phyloP scores from a whole-genome alignment of 768 basidiomycete species.

The Phylloporus scabripes region DNA sequence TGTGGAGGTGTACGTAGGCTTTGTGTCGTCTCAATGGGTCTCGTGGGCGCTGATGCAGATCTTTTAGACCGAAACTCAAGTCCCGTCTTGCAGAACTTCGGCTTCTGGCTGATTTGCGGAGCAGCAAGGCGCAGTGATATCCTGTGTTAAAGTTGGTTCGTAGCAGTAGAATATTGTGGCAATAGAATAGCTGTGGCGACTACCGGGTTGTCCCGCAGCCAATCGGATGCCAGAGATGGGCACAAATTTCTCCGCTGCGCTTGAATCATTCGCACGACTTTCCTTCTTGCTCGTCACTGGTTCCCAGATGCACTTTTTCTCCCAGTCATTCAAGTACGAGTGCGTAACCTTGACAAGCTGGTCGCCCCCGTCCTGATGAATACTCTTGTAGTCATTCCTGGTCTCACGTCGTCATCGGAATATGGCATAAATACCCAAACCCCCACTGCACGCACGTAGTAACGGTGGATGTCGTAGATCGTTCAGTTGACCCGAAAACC shows the following conservation, averaged over 20 bases:
- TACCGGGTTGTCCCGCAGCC: constrained; percentile 21
- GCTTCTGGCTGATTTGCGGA: constrained; percentile 30
- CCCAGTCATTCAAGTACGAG: constrained; percentile 81
- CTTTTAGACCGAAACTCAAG: constrained; percentile 70
- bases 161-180: not conserved
- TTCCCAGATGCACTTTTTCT: constrained; percentile 74
- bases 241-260: constrained; percentile 16
- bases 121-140: not conserved
- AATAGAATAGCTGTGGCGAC: not conserved
- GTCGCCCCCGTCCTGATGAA: constrained; percentile 6
- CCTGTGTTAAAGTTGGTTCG: not conserved
- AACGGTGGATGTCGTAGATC: constrained; percentile 82
- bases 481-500: constrained; percentile 73
- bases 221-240: constrained; percentile 23
- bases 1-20: constrained; percentile 68
- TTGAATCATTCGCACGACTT: constrained; percentile 16
- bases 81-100: constrained; percentile 65
- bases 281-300: constrained; percentile 21
- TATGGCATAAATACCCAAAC: constrained; percentile 97
- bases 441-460: constrained; percentile 86
- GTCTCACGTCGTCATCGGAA: constrained; percentile 85
- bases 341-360: constrained; percentile 35
- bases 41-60: not conserved
- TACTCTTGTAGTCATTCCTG: constrained; percentile 65
- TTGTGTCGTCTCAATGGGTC: not conserved